A percentile compares a stretch with the other conserved stretches of the same genome.
Evolutionary conservation across 495 filamentous ascomycete genomes (phyloP).

Genomic region (Penicillium simplicissimum): DNA sequence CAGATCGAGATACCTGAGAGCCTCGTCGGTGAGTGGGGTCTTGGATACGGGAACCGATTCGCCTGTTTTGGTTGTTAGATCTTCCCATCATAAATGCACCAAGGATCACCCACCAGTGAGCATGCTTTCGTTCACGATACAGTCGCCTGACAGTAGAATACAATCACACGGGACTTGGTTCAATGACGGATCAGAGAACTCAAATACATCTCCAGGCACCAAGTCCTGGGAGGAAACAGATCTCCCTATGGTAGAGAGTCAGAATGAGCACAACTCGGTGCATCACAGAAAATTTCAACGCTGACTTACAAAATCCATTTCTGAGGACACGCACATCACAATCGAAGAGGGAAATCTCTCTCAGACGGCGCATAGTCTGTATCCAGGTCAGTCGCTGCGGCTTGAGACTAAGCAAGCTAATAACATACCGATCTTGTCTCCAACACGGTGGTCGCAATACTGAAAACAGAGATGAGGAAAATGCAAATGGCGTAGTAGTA

Average conservation of each 20-base stretch:
- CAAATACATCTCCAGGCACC: conserved; percentile 95
- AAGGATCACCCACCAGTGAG: conserved; percentile 65
- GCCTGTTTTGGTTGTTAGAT: conserved; percentile 50
- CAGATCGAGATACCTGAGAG: conserved; percentile 71
- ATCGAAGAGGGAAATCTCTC: conserved; percentile 91
- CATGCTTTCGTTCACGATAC: conserved; percentile 99
- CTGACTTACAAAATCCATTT: conserved; percentile 84
- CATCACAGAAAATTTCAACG: not conserved
- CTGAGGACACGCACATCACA: conserved; percentile 92
- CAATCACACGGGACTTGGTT: conserved; percentile 94
- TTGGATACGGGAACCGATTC: conserved; percentile 98
- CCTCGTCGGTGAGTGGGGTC: conserved; percentile 78
- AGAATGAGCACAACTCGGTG: conserved; percentile 2
- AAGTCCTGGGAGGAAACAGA: conserved; percentile 83
- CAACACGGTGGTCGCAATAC: conserved; percentile 83
- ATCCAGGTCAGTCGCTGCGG: conserved; percentile 25
- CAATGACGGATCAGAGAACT: conserved; percentile 93
- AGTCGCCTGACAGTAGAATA: conserved; percentile 87
- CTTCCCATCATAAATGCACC: not conserved
- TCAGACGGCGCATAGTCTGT: conserved; percentile 84
- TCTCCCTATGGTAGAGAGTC: conserved; percentile 59
- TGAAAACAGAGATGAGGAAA: conserved; percentile 89
- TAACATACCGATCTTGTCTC: conserved; percentile 80
- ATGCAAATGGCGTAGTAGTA: conserved; percentile 98
- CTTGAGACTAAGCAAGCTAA: not conserved